Conservation (phyloP, 495 filamentous ascomycete species). For the Neurospora sp. region DNA sequence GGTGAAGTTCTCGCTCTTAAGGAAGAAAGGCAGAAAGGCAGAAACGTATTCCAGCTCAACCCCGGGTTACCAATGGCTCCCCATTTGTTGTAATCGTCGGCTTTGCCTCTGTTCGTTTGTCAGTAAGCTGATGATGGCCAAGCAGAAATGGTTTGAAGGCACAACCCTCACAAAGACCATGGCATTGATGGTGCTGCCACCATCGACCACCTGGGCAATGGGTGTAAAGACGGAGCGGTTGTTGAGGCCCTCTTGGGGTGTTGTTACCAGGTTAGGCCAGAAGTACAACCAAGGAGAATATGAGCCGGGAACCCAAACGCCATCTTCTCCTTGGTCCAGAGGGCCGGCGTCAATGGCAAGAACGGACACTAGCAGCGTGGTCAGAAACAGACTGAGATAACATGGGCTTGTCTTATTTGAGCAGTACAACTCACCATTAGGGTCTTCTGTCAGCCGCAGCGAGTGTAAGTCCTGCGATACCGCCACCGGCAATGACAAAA, state of each 20-base stretch:
- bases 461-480: constrained; percentile 37
- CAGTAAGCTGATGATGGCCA: neutral
- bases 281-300: constrained; percentile 20
- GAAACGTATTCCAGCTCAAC: constrained; percentile 51
- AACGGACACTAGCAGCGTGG: constrained; percentile 21
- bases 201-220: constrained; percentile 29
- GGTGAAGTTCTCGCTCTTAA: constrained; percentile 31
- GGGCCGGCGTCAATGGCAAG: constrained; percentile 37
- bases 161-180: constrained; percentile 30
- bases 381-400: constrained; percentile 7
- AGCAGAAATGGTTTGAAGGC: neutral
- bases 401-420: constrained; percentile 6
- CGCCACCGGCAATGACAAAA: constrained; percentile 41
- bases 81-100: constrained; percentile 49
- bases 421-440: constrained; percentile 23
- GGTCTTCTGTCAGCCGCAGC: constrained; percentile 39
- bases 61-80: constrained; percentile 48
- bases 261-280: constrained; percentile 15
- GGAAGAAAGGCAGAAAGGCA: constrained; percentile 55
- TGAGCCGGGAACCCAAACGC: constrained; percentile 17
- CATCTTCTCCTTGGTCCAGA: constrained; percentile 19
- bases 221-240: constrained; percentile 13
- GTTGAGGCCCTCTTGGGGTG: constrained; percentile 15
- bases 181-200: constrained; percentile 33
- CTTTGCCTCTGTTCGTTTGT: constrained; percentile 20